Percentiles rank a stretch among this genome's conserved stretches.
phyloP scores from a whole-genome alignment of 352 stramenopile species.

The Pythium apleroticum region DNA sequence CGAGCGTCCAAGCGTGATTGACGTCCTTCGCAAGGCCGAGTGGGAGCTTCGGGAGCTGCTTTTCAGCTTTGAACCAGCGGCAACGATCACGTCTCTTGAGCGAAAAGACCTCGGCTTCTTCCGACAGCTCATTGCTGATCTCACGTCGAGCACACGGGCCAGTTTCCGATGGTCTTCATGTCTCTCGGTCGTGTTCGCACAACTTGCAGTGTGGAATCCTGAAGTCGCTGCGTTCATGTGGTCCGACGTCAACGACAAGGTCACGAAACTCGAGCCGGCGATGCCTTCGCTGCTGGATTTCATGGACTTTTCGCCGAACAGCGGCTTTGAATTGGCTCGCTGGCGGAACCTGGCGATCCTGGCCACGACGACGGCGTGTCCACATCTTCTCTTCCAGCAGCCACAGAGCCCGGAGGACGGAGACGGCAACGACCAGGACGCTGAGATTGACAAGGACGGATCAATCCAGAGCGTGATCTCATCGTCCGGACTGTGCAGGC shows the following conservation, averaged over 20 bases:
- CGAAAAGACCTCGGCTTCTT: slow-evolving; percentile 19
- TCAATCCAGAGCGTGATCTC: slow-evolving; percentile 44
- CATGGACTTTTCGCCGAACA: background rate
- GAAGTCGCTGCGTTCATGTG: slow-evolving; percentile 70
- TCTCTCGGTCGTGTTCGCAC: slow-evolving; percentile 45
- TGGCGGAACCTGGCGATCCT: slow-evolving; percentile 73
- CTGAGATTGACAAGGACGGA: slow-evolving; percentile 13
- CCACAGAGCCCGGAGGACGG: background rate
- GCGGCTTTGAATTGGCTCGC: slow-evolving; percentile 38
- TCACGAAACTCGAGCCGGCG: slow-evolving; percentile 59
- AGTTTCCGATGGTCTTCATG: slow-evolving; percentile 63
- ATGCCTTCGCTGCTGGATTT: slow-evolving; percentile 32
- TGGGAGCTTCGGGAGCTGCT: slow-evolving; percentile 21
- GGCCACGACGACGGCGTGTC: slow-evolving; percentile 46
- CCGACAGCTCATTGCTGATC: slow-evolving; percentile 16
- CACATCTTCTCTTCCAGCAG: slow-evolving; percentile 28
- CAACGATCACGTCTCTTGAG: slow-evolving; percentile 13
- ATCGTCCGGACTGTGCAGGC: slow-evolving; percentile 35
- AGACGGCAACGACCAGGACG: slow-evolving; percentile 4
- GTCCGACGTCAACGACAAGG: slow-evolving; percentile 58
- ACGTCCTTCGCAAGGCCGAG: slow-evolving; percentile 27
- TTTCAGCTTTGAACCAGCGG: slow-evolving; percentile 20
- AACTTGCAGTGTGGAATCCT: slow-evolving; percentile 38
- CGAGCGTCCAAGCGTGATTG: slow-evolving; percentile 25
- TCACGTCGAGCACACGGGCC: slow-evolving; percentile 13